Evolutionary conservation across 148 eudicot species (phyloP), one percentile per base, ranked within the genome.

Genomic region (Linanthus parryae): DNA sequence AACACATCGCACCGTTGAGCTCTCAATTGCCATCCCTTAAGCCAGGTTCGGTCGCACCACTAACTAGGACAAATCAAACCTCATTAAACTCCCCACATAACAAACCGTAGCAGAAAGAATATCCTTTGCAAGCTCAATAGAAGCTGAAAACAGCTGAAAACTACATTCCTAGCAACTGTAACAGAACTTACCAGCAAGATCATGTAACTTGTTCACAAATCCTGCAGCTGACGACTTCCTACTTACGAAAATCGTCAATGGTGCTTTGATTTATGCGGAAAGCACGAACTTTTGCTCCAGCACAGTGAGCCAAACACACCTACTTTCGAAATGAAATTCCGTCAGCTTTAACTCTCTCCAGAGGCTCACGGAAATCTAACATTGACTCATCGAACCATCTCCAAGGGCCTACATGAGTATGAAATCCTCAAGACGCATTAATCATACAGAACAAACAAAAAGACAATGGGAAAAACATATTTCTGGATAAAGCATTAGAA

Each of bases 341-440:
- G 45, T 65, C 71, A 55, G 73, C 76, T 67, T 85, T 85, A 48
- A 89, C 83, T 70, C 78, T 85, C 61, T 89, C 97, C 70, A 89
- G 61, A 49, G 97, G 88, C 72, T 89, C 95, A 30, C 97, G 85
- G 21, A 95, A 89, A 61, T 82, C 83, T 65, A 89, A 65, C 97
- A 89, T 89, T 44, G 87, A 74, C 58, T 89, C 97, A 66, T 89
- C 97, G 70, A 80, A 89, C 97, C 97, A 89, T 64, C 97, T 82
- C 97, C 97, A 89, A 7, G 97, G 97, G 46, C 97, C 97, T 89
- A 58, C 7, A 48, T 30, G 26, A n/a, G 4, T 14, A n/a, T n/a
- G n/a, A n/a, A n/a, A n/a, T n/a, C n/a, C n/a, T n/a, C n/a, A n/a
- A n/a, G n/a, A n/a, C n/a, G n/a, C n/a, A n/a, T n/a, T n/a, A n/a